Evolutionary conservation across 441 rosid genomes (phyloP).

Genomic region (Lepidium campestre): DNA sequence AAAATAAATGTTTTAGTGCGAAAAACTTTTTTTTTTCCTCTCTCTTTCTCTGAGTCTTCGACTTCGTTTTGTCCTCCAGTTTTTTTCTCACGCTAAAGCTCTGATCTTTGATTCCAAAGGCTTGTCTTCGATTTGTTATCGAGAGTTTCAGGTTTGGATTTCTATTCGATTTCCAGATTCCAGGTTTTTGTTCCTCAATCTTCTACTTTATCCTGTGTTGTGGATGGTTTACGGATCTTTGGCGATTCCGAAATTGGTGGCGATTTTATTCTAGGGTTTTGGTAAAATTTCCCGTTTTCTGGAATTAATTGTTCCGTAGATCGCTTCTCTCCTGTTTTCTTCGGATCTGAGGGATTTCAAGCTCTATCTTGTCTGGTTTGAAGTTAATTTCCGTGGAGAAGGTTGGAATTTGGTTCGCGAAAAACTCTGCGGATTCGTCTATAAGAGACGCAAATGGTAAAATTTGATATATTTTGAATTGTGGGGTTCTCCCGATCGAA

Average conservation of each 20-base stretch:
- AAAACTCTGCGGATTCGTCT: constrained; percentile 2
- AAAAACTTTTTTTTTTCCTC: neutral
- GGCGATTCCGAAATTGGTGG: constrained; percentile 15
- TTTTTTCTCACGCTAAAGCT: constrained; percentile 17
- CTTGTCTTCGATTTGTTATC: neutral
- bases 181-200: neutral
- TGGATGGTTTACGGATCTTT: constrained; percentile 13
- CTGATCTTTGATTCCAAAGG: neutral
- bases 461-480: neutral
- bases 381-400: neutral
- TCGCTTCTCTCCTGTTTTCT: neutral
- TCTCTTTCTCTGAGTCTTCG: neutral
- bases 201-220: neutral
- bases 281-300: neutral
- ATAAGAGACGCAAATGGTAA: constrained; percentile 12
- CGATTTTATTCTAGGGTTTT: constrained; percentile 28
- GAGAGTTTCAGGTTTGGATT: neutral
- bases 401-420: constrained; percentile 1
- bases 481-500: neutral
- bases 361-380: constrained; percentile 4
- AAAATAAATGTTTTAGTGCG: neutral
- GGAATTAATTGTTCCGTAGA: neutral
- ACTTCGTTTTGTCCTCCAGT: constrained; percentile 8
- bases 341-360: constrained; percentile 6
- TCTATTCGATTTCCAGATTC: neutral